Evolutionary conservation across 257 asterid species (phyloP).

Genomic region (Primulina tabacum): DNA sequence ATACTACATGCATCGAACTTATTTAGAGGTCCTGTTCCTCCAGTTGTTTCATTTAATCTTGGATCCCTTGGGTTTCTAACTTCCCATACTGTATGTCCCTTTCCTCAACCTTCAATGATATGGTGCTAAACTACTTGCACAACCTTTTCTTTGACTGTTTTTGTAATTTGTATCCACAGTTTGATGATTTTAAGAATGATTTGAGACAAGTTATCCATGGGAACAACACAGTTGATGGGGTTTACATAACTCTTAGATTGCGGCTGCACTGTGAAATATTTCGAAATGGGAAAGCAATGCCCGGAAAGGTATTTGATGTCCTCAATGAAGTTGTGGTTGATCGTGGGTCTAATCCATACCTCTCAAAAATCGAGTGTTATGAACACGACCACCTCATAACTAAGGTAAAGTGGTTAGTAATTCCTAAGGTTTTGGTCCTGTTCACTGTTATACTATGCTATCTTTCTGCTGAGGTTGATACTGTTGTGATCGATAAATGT

Average conservation of each 20-base stretch:
- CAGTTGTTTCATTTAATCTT: slow-evolving; percentile 97
- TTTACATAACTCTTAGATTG: slow-evolving; percentile 92
- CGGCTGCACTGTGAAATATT: slow-evolving; percentile 93
- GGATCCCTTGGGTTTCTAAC: slow-evolving; percentile 99
- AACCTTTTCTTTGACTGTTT: slow-evolving; percentile 21
- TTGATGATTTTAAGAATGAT: slow-evolving; percentile 73
- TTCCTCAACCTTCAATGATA: slow-evolving; percentile 22
- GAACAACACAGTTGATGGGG: slow-evolving; percentile 73
- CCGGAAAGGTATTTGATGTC: slow-evolving; percentile 91
- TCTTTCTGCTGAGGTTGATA: slow-evolving; percentile 2
- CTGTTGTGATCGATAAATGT: neutral
- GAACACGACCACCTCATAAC: slow-evolving; percentile 98
- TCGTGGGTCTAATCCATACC: slow-evolving; percentile 99
- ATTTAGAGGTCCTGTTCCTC: slow-evolving; percentile 96
- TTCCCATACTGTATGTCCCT: slow-evolving; percentile 73
- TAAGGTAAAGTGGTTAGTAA: slow-evolving; percentile 49
- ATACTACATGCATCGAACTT: slow-evolving; percentile 96
- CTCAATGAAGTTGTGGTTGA: slow-evolving; percentile 94
- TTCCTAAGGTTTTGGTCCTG: slow-evolving; percentile 1
- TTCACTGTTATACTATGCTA: neutral
- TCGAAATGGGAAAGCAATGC: slow-evolving; percentile 85
- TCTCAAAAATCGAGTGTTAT: slow-evolving; percentile 90
- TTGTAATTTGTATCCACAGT: slow-evolving; percentile 43
- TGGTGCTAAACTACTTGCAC: slow-evolving; percentile 15
- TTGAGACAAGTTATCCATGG: slow-evolving; percentile 87